These are phyloP conservation scores for Dioszegia hungarica DNA, from an alignment of 768 basidiomycete species.

Conservation along the genomic window DNA sequence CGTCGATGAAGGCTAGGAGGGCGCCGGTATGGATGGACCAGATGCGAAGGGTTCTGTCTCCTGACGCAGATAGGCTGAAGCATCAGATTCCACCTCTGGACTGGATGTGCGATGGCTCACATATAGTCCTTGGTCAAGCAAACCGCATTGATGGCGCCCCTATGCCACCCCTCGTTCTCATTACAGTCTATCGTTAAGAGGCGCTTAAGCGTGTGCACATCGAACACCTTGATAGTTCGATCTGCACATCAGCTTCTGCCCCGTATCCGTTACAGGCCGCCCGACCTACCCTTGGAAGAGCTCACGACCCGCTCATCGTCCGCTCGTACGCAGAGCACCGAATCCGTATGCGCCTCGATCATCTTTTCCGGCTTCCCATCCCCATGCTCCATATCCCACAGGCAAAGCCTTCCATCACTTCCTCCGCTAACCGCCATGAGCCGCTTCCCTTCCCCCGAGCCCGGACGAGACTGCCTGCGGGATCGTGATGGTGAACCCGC, in stretches of 20 bases:
- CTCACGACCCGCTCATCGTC: conserved; percentile 41
- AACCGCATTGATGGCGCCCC: conserved; percentile 42
- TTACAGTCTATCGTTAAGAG: conserved; percentile 30
- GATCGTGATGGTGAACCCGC: background rate
- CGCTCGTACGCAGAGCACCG: conserved; percentile 42
- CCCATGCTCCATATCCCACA: conserved; percentile 41
- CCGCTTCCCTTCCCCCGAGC: background rate
- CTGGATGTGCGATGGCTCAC: conserved; percentile 18
- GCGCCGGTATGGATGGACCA: conserved; percentile 40
- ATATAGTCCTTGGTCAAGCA: conserved; percentile 39
- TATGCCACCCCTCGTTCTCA: conserved; percentile 13
- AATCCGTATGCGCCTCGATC: conserved; percentile 33
- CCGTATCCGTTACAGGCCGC: too few species aligned
- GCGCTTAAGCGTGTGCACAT: conserved; percentile 33
- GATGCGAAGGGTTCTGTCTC: conserved; percentile 39
- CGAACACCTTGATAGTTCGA: conserved; percentile 41
- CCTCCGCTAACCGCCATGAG: conserved; percentile 39
- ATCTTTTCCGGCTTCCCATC: conserved; percentile 26
- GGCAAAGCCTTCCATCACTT: conserved; percentile 41
- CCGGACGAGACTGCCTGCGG: background rate
- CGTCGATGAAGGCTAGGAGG: conserved; percentile 26
- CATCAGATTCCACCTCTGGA: background rate
- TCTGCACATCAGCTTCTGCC: conserved; percentile 20
- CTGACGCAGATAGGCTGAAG: conserved; percentile 42
- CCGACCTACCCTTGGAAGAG: conserved; percentile 42